These are phyloP conservation scores for Cicer chorassanicum DNA, from an alignment of 306 rosid genomes.

Conservation along the genomic window DNA sequence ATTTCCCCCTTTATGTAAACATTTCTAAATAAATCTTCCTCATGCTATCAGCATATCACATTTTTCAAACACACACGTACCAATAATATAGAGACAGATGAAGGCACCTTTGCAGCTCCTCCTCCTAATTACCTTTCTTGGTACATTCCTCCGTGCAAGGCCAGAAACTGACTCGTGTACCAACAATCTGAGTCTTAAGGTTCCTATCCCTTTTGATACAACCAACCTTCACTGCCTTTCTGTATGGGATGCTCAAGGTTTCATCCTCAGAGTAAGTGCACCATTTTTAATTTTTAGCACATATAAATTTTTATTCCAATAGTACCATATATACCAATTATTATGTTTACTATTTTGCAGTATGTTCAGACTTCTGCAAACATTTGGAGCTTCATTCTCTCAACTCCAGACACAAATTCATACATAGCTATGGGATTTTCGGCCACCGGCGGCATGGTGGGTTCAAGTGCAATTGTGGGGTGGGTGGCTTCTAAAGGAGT, in stretches of 20 bases:
- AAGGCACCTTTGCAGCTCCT: conserved; percentile 41
- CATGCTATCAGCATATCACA: background rate
- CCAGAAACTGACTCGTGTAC: conserved; percentile 68
- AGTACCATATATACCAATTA: background rate
- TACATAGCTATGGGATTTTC: conserved; percentile 83
- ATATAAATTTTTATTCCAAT: conserved; percentile 14
- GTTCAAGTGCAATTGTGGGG: conserved; percentile 83
- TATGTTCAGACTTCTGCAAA: conserved; percentile 52
- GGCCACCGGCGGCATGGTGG: conserved; percentile 60
- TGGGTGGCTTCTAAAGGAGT: conserved; percentile 60
- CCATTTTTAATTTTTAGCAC: conserved; percentile 12
- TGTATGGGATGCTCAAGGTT: conserved; percentile 74
- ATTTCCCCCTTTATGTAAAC: conserved; percentile 1
- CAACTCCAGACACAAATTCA: conserved; percentile 64
- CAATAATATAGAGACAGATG: conserved; percentile 43
- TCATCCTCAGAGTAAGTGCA: conserved; percentile 72
- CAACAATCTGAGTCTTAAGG: conserved; percentile 52
- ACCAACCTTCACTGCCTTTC: conserved; percentile 61
- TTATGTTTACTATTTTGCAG: conserved; percentile 48
- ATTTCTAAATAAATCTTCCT: conserved; percentile 19
- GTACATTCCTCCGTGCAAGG: conserved; percentile 39
- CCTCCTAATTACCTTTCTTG: conserved; percentile 32
- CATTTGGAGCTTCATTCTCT: conserved; percentile 77
- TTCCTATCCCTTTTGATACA: conserved; percentile 57
- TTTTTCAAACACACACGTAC: conserved; percentile 32